Conservation (phyloP, 371 early-diverging fungal genomes). For the Rhizopus stolonifer region DNA sequence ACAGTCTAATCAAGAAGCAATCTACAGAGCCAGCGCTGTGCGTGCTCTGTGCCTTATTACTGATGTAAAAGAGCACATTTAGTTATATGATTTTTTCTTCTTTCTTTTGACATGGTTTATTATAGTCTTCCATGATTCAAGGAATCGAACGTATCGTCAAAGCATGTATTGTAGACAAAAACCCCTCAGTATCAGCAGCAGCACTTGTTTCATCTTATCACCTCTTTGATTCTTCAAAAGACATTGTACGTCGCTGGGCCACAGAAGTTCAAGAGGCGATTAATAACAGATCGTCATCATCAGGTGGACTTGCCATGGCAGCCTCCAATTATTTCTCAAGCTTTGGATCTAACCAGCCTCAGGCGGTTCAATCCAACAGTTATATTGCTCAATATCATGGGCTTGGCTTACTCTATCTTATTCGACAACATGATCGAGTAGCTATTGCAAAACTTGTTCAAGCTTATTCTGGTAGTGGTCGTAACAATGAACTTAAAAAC, state of each 20-base stretch:
- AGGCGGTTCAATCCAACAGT: slow-evolving; percentile 51
- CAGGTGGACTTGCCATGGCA: slow-evolving; percentile 40
- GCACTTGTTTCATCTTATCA: slow-evolving; percentile 91
- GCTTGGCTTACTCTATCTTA: slow-evolving; percentile 88
- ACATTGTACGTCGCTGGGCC: slow-evolving; percentile 82
- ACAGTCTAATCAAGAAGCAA: slow-evolving; percentile 87
- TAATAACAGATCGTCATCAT: slow-evolving; percentile 67
- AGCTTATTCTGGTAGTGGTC: slow-evolving; percentile 59
- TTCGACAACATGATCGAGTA: slow-evolving; percentile 94
- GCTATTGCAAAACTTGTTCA: slow-evolving; percentile 94
- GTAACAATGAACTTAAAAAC: slow-evolving; percentile 63
- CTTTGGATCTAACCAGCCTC: slow-evolving; percentile 27
- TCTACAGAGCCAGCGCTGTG: slow-evolving; percentile 94
- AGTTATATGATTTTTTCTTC: not conserved
- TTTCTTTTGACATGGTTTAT: not conserved
- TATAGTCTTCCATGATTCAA: slow-evolving; percentile 84
- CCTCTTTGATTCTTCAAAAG: slow-evolving; percentile 74
- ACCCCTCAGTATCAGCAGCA: slow-evolving; percentile 83
- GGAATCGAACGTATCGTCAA: slow-evolving; percentile 93
- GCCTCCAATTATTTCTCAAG: slow-evolving; percentile 6
- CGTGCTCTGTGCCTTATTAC: slow-evolving; percentile 94
- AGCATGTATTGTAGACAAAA: slow-evolving; percentile 94
- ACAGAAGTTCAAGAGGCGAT: slow-evolving; percentile 86
- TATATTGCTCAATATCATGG: slow-evolving; percentile 95
- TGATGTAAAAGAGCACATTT: slow-evolving; percentile 61